Evolutionary conservation across 2,329 filamentous ascomycete genomes (phyloP), one percentile per base, ranked within the genome.

Genomic region (Fusarium transvaalense): DNA sequence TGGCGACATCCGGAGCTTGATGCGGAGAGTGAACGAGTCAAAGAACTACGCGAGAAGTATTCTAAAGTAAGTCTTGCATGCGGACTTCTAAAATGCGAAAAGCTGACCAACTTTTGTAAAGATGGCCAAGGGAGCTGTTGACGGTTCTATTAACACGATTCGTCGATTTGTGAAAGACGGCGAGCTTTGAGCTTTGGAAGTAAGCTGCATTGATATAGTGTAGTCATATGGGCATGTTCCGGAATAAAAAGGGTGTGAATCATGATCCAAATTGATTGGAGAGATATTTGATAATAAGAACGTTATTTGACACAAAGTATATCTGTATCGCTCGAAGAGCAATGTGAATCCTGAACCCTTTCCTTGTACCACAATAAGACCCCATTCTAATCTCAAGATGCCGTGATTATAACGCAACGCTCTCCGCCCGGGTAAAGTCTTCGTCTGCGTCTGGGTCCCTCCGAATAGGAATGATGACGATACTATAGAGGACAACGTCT

Each of bases 1-100:
- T 80, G 78, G 78, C 66, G 72, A 29, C 75, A 79, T 32, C 69
- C 76, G 1, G 72, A 71, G 4, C 66, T 79, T 2, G 38, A 58
- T 14, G 72, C 69, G 34, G 76, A 74, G 8, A 76, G 74, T 54
- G 70, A 71, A 8, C 68, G 73, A 58, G 74, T 68, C 5, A 66
- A 59, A 23, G 56, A 66, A 61, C 31, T 78, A 10, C 69, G 75
- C 31, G 69, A 74, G 41, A 60, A 68, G 23, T 74, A 71, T 41
- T 39, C 32, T 2, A 61, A 67, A 48, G 71, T 73, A 72, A 51
- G 43, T 6, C 13, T 27, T n/a, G 13, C 25, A 3, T 13, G 15
- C 4, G 5, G 6, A 4, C 0, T 14, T 4, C 0, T 2, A 3
- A 0, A 25, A 12, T 3, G 13, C 0, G 3, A 1, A 6, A 14